A percentile compares a stretch with the other conserved stretches of the same genome.
phyloP scores from a whole-genome alignment of 805 yeast species.

The Hyphopichia homilentoma region DNA sequence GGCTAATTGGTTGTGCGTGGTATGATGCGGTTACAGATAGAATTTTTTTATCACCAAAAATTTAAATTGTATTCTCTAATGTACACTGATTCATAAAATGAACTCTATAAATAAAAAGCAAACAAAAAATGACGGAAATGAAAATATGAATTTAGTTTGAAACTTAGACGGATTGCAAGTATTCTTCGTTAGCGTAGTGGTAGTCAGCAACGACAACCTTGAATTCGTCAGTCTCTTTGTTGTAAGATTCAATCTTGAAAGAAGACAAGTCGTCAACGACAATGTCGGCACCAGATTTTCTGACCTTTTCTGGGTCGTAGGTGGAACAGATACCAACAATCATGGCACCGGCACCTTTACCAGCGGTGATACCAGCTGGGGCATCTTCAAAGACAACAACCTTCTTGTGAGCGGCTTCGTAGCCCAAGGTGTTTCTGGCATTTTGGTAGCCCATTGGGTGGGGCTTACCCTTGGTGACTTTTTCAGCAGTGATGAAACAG shows the following conservation, averaged over 20 bases:
- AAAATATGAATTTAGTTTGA: background rate
- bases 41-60: no score
- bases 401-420: slow-evolving; percentile 29
- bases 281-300: slow-evolving; percentile 75
- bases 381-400: slow-evolving; percentile 83
- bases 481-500: slow-evolving; percentile 78
- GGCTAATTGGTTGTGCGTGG: no score
- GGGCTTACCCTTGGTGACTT: slow-evolving; percentile 78
- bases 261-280: slow-evolving; percentile 70
- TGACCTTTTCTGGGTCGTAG: slow-evolving; percentile 63
- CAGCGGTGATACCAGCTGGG: slow-evolving; percentile 83
- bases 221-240: slow-evolving; percentile 39
- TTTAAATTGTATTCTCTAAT: no score
- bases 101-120: no score
- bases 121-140: background rate
- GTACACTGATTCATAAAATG: no score
- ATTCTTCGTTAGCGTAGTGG: slow-evolving; percentile 42
- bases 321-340: slow-evolving; percentile 83
- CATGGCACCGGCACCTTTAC: slow-evolving; percentile 77
- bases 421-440: slow-evolving; percentile 49
- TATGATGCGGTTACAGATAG: no score
- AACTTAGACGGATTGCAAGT: slow-evolving; percentile 20
- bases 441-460: slow-evolving; percentile 76
- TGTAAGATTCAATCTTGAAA: slow-evolving; percentile 56
- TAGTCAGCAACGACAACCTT: slow-evolving; percentile 38